These are phyloP conservation scores for Gracilaria domingensis DNA, from an alignment of 23 red algal genomes.

Conservation along the genomic window DNA sequence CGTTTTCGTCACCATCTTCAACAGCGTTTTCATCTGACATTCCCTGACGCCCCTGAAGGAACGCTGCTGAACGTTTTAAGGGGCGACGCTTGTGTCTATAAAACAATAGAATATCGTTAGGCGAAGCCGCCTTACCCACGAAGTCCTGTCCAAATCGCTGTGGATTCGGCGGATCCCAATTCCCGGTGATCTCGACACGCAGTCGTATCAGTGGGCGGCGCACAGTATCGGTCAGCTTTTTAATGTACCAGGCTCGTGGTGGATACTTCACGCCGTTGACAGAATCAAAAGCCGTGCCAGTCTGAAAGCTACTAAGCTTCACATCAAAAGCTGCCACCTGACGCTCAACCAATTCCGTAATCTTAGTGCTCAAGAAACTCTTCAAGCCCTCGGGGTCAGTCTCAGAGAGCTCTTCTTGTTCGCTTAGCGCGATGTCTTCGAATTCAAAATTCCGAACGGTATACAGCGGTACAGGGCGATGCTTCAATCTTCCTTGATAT, in stretches of 20 bases:
- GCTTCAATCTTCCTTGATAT: constrained; percentile 60
- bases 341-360: constrained; percentile 46
- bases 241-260: constrained; percentile 33
- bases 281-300: constrained; percentile 10
- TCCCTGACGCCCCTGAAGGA: constrained; percentile 34
- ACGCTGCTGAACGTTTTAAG: constrained; percentile 30
- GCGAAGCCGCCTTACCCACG: constrained; percentile 79
- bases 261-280: constrained; percentile 48
- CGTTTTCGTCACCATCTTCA: constrained; percentile 52
- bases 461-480: constrained; percentile 77
- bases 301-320: constrained; percentile 44
- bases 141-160: constrained; percentile 87
- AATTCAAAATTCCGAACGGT: constrained; percentile 90
- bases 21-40: neutral
- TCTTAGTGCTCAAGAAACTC: constrained; percentile 43
- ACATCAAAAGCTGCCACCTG: constrained; percentile 72
- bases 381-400: constrained; percentile 58
- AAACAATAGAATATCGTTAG: constrained; percentile 83
- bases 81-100: constrained; percentile 48
- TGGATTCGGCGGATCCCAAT: constrained; percentile 73
- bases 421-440: constrained; percentile 72
- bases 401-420: constrained; percentile 44
- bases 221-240: constrained; percentile 50
- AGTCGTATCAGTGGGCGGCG: constrained; percentile 87
- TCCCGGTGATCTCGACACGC: constrained; percentile 84